Evolutionary conservation across 192 early-diverging fungal species (phyloP).

Genomic region (Coemansia sp.): DNA sequence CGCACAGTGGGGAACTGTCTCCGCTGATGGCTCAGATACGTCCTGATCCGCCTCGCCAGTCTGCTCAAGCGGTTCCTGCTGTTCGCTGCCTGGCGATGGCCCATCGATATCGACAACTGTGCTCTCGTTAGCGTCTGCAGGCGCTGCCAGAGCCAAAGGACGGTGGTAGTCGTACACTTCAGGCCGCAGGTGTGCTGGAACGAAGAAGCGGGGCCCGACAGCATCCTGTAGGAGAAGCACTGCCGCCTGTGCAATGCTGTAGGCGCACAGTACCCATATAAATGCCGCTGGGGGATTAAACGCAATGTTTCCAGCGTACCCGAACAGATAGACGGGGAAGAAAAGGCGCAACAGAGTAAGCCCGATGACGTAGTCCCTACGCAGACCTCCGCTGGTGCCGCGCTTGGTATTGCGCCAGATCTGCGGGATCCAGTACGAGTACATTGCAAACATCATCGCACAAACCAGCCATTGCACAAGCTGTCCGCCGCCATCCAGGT

Average conservation of each 20-base stretch:
- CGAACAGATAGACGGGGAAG: constrained; percentile 62
- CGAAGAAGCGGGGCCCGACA: constrained; percentile 70
- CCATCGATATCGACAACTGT: constrained; percentile 5
- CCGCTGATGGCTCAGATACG: not conserved
- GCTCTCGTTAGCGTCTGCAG: not conserved
- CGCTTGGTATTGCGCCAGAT: constrained; percentile 67
- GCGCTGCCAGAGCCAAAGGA: constrained; percentile 38
- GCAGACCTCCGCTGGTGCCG: constrained; percentile 61
- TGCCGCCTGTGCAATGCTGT: constrained; percentile 58
- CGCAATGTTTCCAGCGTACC: constrained; percentile 53
- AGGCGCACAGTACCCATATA: constrained; percentile 58
- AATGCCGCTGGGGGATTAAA: constrained; percentile 36
- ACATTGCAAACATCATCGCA: constrained; percentile 47
- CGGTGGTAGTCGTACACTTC: constrained; percentile 72
- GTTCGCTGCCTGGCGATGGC: not conserved
- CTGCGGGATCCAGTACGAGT: constrained; percentile 83
- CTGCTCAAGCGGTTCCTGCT: not conserved
- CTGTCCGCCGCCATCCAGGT: constrained; percentile 53
- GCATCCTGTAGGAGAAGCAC: constrained; percentile 66
- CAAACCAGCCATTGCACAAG: constrained; percentile 53
- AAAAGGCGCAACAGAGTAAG: constrained; percentile 58
- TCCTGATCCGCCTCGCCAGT: not conserved
- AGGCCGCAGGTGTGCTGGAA: constrained; percentile 66
- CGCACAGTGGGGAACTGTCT: constrained; percentile 56
- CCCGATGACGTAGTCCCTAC: constrained; percentile 59